Conservation (phyloP, 2,329 filamentous ascomycete species). For the Clonostachys solani region DNA sequence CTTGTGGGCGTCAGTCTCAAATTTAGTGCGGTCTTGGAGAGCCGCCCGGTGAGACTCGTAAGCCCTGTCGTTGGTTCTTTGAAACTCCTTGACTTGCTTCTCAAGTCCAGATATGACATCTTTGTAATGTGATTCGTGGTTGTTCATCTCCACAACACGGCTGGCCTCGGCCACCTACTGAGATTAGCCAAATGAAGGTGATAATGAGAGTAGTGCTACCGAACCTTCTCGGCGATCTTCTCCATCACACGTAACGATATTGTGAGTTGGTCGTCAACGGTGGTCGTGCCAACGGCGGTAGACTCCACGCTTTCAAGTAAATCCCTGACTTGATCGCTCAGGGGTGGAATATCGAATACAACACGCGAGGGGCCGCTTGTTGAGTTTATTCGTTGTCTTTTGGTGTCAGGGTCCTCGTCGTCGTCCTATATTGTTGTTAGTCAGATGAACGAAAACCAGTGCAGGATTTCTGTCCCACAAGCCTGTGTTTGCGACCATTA, state of each 20-base stretch:
- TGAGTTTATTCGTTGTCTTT: constrained; percentile 16
- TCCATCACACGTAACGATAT: constrained; percentile 29
- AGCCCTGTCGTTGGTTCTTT: constrained; percentile 36
- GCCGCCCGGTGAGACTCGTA: constrained; percentile 44
- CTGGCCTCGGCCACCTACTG: constrained; percentile 20
- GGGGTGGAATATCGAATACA: constrained; percentile 7
- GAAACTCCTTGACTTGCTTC: constrained; percentile 37
- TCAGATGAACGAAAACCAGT: background rate
- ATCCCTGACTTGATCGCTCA: constrained; percentile 21
- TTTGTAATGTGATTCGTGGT: constrained; percentile 28
- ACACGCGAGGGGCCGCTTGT: too few relatives aligned
- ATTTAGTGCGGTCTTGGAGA: constrained; percentile 42
- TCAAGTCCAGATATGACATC: constrained; percentile 38
- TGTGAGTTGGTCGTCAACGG: constrained; percentile 11
- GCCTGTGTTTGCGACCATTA: constrained; percentile 39
- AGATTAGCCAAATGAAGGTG: constrained; percentile 7
- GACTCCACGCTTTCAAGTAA: constrained; percentile 13
- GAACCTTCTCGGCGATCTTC: constrained; percentile 30
- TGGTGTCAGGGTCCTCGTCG: constrained; percentile 16
- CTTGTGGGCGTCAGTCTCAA: constrained; percentile 40
- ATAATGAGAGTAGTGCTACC: constrained; percentile 1
- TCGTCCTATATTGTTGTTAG: constrained; percentile 9
- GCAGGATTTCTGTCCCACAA: constrained; percentile 26
- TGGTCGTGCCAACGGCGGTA: constrained; percentile 1
- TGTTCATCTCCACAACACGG: constrained; percentile 15